Percentiles rank a stretch among this genome's conserved stretches.
These are phyloP conservation scores for Pisolithus orientalis DNA, from an alignment of 768 basidiomycete genomes.

Conservation along the genomic window DNA sequence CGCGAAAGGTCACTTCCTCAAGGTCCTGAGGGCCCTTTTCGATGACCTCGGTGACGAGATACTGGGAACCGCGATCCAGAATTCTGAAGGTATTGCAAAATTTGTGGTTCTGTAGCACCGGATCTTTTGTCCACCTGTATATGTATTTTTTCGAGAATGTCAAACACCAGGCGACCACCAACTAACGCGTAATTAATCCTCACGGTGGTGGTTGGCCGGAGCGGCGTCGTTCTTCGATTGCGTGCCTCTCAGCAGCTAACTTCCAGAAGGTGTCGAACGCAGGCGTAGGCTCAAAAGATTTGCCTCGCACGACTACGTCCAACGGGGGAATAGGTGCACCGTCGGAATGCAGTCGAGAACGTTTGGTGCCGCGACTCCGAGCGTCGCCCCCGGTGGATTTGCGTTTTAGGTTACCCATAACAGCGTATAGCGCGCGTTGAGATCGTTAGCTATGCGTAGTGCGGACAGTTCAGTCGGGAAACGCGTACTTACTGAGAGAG, in stretches of 20 bases:
- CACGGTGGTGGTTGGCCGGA: conserved; percentile 46
- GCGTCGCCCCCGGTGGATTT: conserved; percentile 4
- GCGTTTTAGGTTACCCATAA: conserved; percentile 12
- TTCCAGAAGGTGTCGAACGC: conserved; percentile 60
- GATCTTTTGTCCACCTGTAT: conserved; percentile 62
- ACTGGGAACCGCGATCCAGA: conserved; percentile 66
- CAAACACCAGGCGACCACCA: conserved; percentile 7
- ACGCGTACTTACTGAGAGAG: background rate
- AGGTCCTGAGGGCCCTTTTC: conserved; percentile 56
- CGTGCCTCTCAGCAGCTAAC: conserved; percentile 51
- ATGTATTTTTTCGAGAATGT: background rate
- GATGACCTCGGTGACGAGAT: conserved; percentile 61
- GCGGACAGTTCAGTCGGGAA: too few species aligned
- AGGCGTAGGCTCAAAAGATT: conserved; percentile 38
- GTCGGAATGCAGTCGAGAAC: conserved; percentile 19
- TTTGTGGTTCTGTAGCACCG: conserved; percentile 44
- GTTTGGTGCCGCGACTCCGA: conserved; percentile 12
- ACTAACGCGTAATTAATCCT: conserved; percentile 18
- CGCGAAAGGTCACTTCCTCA: conserved; percentile 63
- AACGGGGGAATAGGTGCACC: conserved; percentile 15
- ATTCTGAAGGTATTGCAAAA: conserved; percentile 78
- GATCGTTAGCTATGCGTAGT: background rate
- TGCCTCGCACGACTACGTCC: conserved; percentile 31
- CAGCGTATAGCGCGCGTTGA: background rate
- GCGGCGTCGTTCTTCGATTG: conserved; percentile 50